Evolutionary conservation across 345 rosid genomes (phyloP), one percentile per base, ranked within the genome.

Genomic region (Citrus hindsii): DNA sequence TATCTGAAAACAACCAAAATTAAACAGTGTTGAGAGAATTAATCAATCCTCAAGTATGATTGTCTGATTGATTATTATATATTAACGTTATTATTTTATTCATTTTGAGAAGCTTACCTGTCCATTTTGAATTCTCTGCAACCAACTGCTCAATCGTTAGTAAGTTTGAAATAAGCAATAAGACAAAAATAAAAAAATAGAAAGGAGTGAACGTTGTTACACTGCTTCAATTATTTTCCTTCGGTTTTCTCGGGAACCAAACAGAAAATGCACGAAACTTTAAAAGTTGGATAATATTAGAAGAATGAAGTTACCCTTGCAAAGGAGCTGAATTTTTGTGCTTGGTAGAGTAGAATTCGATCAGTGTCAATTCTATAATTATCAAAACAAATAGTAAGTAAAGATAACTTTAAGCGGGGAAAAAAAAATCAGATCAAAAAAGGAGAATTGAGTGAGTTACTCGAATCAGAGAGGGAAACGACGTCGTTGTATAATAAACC

Each of bases 61-160:
- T 9, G 27, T 21, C 9, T 9, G 27, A 35, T 66, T 4, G 22
- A 33, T 22, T 22, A 32, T 4, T 4, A 3, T 0, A 46, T 16
- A 46, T 46, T 46, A 46, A 46, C 28, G 38, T 7, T 18, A 16
- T 18, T 24, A 16, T 42, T 58, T 56, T 7, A 32, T 65, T 27
- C 35, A 67, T 56, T 61, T 67, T 18, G 61, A 69, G 61, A 70
- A 74, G 61, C 69, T 16, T 80, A 91, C 98, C 96, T 94, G 96
- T 79, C 93, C 97, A 80, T 85, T 92, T 63, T 84, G 88, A 24
- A 94, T 93, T 78, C 98, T 80, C 89, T 91, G 97, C 88, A 90
- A 80, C 97, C 98, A 94, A 82, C 96, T 92, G 92, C 55, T 77
- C 12, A 64, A 68, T 37, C 33, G 76, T 79, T 25, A 81, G 79